Evolutionary conservation across 495 filamentous ascomycete species (phyloP), one percentile per base, ranked within the genome.

Genomic region (Penicillium daleae): DNA sequence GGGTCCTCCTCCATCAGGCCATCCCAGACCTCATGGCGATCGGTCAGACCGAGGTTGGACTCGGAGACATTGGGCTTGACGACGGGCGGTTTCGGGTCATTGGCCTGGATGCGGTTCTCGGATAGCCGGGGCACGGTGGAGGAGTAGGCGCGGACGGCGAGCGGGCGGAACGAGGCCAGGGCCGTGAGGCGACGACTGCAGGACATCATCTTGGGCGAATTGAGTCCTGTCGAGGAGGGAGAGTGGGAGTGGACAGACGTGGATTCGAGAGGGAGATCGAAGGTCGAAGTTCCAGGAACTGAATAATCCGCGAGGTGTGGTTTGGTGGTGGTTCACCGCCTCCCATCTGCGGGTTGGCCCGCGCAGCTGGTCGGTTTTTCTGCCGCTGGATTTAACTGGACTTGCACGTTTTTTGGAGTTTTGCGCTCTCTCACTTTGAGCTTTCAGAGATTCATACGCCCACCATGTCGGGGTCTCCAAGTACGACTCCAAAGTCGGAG

Each of bases 1-100:
- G 87, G 78, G 12, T 73, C 71, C 80, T 90, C 91, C 71, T 81
- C 77, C 56, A 89, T 59, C 15, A 79, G 71, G 32, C 73, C 77
- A 59, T 79, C 74, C 44, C 67, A 59, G 71, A 59, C 32, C 78
- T 69, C 71, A 80, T 74, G 57, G 82, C 69, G 66, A 24, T 81
- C 75, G 61, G 83, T 76, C 57, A 89, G 82, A 22, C 80, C 67
- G 58, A 81, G 86, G 74, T 90, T 87, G 72, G 85, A 88, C 46
- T 78, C 82, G 22, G 87, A 86, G 66, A 88, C 79, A 63, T 83
- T 86, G 51, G 79, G 78, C 61, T 72, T 74, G 51, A 76, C 67
- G 21, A 68, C 70, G 37, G 74, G 77, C 57, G 83, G 80, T 63
- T 74, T 80, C 22, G 85, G 82, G 74, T 84, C 78, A 72, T 85